Conservation (phyloP, 176 grass and related monocot species). For the Avena sativa region DNA sequence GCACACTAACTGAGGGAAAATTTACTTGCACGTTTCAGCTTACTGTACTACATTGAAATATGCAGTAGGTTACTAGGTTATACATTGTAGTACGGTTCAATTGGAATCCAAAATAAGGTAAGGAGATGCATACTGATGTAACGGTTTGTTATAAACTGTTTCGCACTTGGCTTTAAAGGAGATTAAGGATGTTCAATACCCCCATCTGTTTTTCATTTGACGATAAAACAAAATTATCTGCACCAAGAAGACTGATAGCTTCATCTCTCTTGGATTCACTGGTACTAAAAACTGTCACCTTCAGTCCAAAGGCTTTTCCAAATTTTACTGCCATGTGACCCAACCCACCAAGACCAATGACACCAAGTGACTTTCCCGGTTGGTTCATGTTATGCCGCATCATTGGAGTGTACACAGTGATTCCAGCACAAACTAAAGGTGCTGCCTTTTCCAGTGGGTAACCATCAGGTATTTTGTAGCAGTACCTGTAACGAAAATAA, state of each 20-base stretch:
- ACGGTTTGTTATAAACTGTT: neutral
- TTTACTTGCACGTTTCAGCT: neutral
- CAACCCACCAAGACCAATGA: slow-evolving; percentile 76
- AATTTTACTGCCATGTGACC: slow-evolving; percentile 88
- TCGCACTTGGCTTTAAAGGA: neutral
- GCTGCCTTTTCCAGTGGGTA: slow-evolving; percentile 71
- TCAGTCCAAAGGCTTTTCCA: slow-evolving; percentile 78
- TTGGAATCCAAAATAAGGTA: neutral
- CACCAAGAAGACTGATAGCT: slow-evolving; percentile 65
- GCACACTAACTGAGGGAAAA: neutral
- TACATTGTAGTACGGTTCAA: neutral
- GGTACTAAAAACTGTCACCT: slow-evolving; percentile 76
- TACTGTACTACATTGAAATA: slow-evolving; percentile 3
- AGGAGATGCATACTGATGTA: neutral
- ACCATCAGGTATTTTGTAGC: slow-evolving; percentile 77
- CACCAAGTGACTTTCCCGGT: slow-evolving; percentile 73
- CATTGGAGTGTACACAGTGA: slow-evolving; percentile 83
- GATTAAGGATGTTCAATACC: slow-evolving; percentile 42
- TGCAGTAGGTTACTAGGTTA: neutral
- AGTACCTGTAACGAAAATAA: slow-evolving; percentile 49
- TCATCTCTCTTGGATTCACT: slow-evolving; percentile 82
- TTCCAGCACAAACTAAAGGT: slow-evolving; percentile 79
- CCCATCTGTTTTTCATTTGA: slow-evolving; percentile 72
- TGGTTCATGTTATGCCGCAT: slow-evolving; percentile 85
- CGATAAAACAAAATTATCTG: slow-evolving; percentile 80